phyloP scores from a whole-genome alignment of 139 green algal genomes.

The Picochlorum costavermella region DNA sequence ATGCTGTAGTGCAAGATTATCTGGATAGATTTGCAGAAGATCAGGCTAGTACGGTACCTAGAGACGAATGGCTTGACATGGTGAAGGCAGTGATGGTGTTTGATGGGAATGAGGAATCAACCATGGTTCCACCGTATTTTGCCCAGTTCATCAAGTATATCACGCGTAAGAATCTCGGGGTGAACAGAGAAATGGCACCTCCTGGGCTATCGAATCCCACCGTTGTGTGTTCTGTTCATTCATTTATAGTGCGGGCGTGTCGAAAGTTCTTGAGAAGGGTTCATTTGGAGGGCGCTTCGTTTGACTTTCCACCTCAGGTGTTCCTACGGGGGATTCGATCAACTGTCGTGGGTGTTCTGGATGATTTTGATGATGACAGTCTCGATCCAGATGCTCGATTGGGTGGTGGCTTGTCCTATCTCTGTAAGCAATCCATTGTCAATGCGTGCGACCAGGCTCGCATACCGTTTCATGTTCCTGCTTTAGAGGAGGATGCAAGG shows the following conservation, averaged over 20 bases:
- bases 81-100: neutral
- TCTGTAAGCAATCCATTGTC: conserved; percentile 10
- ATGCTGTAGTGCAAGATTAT: no score
- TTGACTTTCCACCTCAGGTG: neutral
- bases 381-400: conserved; percentile 1
- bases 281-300: conserved; percentile 1
- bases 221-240: conserved; percentile 64
- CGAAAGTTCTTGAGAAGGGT: conserved; percentile 23
- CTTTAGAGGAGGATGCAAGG: neutral
- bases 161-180: conserved; percentile 58
- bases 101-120: neutral
- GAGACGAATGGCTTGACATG: neutral
- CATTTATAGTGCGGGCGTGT: conserved; percentile 60
- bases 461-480: neutral
- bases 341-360: conserved; percentile 2
- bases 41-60: no score
- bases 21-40: no score
- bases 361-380: no score
- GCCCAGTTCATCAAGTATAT: conserved; percentile 49
- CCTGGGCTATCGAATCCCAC: conserved; percentile 66
- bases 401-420: conserved; percentile 25
- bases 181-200: conserved; percentile 55
- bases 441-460: neutral
- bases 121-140: conserved; percentile 15
- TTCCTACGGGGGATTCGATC: conserved; percentile 13